phyloP scores from a whole-genome alignment of 345 rosid species.

The Melaleuca quinquenervia region DNA sequence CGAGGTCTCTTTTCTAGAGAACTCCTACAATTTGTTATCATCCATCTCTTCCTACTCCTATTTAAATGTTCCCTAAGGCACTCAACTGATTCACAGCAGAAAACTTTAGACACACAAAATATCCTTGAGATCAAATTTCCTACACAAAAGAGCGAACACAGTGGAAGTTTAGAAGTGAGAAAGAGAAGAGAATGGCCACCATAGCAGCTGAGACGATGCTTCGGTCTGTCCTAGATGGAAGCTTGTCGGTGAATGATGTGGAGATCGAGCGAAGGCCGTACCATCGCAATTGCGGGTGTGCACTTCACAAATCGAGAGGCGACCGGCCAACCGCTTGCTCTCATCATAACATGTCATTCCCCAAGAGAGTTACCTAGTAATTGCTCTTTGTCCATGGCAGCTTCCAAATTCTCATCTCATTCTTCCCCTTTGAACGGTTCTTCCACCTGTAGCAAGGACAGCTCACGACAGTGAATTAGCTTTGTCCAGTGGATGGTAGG shows the following conservation, averaged over 20 bases:
- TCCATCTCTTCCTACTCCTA: neutral
- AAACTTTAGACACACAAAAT: neutral
- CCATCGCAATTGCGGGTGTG: conserved; percentile 10
- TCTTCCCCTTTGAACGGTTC: neutral
- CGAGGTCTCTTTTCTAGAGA: neutral
- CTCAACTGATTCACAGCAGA: neutral
- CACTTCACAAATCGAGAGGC: neutral
- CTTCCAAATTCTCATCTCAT: neutral
- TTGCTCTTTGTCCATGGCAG: neutral
- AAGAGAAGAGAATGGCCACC: neutral
- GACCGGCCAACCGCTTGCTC: neutral
- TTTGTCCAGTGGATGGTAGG: neutral
- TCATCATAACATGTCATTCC: neutral
- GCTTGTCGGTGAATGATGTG: neutral
- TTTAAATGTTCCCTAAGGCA: neutral
- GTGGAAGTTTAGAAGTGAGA: neutral
- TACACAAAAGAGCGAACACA: neutral
- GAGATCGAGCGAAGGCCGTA: conserved; percentile 3
- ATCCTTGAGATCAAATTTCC: neutral
- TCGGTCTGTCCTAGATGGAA: neutral
- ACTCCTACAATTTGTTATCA: neutral
- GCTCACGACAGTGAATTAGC: neutral
- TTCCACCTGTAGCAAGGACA: neutral
- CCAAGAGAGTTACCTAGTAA: neutral
- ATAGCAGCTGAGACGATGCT: neutral